Percentiles rank a stretch among this genome's conserved stretches.
Conservation (phyloP, 495 filamentous ascomycete species). For the Penicillium lagena region DNA sequence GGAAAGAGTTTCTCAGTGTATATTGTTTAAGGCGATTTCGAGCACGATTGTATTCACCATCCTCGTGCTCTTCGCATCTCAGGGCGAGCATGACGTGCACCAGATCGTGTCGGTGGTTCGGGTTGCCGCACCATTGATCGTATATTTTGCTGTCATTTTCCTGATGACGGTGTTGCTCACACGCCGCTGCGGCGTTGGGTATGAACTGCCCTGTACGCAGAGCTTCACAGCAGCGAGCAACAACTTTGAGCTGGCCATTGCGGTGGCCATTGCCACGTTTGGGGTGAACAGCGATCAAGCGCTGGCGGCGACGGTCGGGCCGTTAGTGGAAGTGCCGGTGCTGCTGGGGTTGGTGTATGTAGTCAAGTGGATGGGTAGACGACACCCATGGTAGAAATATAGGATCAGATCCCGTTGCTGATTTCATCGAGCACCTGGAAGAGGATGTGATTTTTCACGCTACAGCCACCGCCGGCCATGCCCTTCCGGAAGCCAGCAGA, state of each 20-base stretch:
- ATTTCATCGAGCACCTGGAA: conserved; percentile 42
- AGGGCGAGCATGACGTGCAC: conserved; percentile 66
- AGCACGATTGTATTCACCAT: too few relatives aligned
- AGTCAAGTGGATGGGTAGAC: conserved; percentile 29
- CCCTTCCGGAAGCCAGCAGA: conserved; percentile 30
- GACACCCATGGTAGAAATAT: too few relatives aligned
- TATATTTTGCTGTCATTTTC: conserved; percentile 72
- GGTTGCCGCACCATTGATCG: conserved; percentile 66
- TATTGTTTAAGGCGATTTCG: too few relatives aligned
- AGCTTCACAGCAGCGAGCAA: conserved; percentile 89
- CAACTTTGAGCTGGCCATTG: conserved; percentile 88
- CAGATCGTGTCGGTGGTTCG: conserved; percentile 72
- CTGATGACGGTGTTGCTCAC: conserved; percentile 50
- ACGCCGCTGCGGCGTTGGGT: conserved; percentile 56
- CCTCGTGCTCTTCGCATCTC: conserved; percentile 71
- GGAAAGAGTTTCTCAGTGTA: too few relatives aligned
- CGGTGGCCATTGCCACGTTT: conserved; percentile 76
- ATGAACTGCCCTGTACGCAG: conserved; percentile 64
- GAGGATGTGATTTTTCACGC: conserved; percentile 36
- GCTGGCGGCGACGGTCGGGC: conserved; percentile 76
- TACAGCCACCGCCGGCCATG: conserved; percentile 28
- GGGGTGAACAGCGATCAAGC: conserved; percentile 73
- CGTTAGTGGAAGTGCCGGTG: conserved; percentile 85
- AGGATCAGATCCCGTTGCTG: conserved; percentile 22
- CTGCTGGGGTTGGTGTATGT: conserved; percentile 71